Conservation (phyloP, 352 stramenopile genomes). For the Pythium aphanidermatum region DNA sequence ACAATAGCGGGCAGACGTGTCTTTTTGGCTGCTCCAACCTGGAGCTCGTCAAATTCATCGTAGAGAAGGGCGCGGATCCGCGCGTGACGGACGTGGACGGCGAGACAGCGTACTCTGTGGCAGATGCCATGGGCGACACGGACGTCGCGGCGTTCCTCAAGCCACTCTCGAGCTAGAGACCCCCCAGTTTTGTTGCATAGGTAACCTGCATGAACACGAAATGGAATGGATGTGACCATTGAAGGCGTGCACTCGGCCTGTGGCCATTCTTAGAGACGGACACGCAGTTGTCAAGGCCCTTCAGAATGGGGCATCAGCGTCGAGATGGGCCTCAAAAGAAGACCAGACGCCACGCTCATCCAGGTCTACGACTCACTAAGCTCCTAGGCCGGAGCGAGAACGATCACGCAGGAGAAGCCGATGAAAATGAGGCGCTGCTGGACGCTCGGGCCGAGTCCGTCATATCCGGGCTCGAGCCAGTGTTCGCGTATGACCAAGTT, state of each 20-base stretch:
- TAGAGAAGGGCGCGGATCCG: conserved; percentile 59
- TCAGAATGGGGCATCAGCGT: no score
- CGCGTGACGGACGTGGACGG: conserved; percentile 52
- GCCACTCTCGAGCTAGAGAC: conserved; percentile 20
- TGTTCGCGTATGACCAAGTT: conserved; percentile 54
- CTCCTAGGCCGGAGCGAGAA: conserved; percentile 8
- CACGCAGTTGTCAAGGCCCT: no score
- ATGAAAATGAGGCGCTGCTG: conserved; percentile 4
- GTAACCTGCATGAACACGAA: not conserved
- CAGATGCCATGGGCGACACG: conserved; percentile 64
- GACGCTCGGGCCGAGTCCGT: no score
- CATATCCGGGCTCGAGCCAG: conserved; percentile 32
- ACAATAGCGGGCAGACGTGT: conserved; percentile 68
- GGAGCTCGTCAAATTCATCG: conserved; percentile 55
- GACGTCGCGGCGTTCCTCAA: conserved; percentile 63
- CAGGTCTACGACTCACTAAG: conserved; percentile 41
- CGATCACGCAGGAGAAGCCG: not conserved
- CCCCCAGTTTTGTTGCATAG: no score
- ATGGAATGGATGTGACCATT: not conserved
- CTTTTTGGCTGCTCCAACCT: conserved; percentile 77
- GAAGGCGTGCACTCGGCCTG: no score
- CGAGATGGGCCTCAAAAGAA: conserved; percentile 13
- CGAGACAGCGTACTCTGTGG: conserved; percentile 69
- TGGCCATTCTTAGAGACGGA: no score
- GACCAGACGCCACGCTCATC: conserved; percentile 27